These are phyloP conservation scores for Carex cristatella DNA, from an alignment of 176 grass and related monocot species.

Conservation along the genomic window DNA sequence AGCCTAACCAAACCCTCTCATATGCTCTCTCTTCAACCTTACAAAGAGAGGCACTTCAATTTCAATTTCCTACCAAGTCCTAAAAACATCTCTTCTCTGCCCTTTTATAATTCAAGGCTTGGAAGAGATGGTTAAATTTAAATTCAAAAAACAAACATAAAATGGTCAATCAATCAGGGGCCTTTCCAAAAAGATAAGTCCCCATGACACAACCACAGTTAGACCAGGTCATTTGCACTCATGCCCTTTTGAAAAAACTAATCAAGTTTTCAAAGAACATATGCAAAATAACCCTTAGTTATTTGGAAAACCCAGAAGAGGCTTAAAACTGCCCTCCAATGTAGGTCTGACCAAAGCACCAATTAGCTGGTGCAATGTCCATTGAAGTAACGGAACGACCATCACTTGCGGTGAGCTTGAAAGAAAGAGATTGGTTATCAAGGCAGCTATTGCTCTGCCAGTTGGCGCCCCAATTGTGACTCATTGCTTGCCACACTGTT, in stretches of 20 bases:
- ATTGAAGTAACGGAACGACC: conserved; percentile 43
- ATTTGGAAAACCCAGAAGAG: background rate
- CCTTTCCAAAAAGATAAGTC: conserved; percentile 18
- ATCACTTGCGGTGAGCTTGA: conserved; percentile 57
- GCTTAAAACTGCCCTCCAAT: conserved; percentile 51
- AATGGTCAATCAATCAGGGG: background rate
- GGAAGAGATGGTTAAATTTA: conserved; percentile 17
- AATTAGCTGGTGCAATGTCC: conserved; percentile 38
- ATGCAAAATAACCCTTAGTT: conserved; percentile 11
- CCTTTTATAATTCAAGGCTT: conserved; percentile 27
- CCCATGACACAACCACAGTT: conserved; percentile 21
- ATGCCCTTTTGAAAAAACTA: background rate
- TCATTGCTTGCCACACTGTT: conserved; percentile 53
- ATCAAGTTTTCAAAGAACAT: conserved; percentile 4
- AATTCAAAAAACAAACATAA: background rate
- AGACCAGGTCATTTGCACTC: conserved; percentile 7
- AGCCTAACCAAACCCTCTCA: background rate
- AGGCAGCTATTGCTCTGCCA: conserved; percentile 71
- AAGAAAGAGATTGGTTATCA: conserved; percentile 48
- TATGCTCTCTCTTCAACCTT: conserved; percentile 14
- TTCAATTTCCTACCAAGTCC: background rate
- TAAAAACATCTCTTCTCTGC: conserved; percentile 16
- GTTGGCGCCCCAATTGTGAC: conserved; percentile 70
- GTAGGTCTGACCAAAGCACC: conserved; percentile 86
- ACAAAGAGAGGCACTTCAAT: conserved; percentile 15